Evolutionary conservation across 192 early-diverging fungal genomes (phyloP), one percentile per base, ranked within the genome.

Genomic region (Umbelopsis sp.): DNA sequence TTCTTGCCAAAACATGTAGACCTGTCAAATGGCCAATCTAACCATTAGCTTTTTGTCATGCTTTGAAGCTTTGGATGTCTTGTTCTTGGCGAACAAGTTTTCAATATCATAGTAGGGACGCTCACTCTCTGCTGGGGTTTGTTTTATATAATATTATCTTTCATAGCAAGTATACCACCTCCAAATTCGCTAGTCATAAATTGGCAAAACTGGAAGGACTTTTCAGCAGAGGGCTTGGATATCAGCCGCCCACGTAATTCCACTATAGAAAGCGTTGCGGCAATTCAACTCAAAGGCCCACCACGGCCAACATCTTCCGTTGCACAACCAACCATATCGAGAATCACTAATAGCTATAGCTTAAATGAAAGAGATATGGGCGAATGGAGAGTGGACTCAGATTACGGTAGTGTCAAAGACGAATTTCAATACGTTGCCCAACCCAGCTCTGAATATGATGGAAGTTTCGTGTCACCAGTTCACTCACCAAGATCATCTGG

Each of bases 31-130:
- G 52, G 4, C 3, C n/a, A n/a, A 47, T 20, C 54, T 41, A 50
- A 6, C n/a, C n/a, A n/a, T n/a, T n/a, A n/a, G n/a, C 11, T 10
- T 29, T 36, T 7, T 41, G 9, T 36, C 43, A 70, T 43, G 25
- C 24, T 34, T 36, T 51, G 9, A 54, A 80, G 79, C 54, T 87
- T 89, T 74, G 87, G 85, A 7, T 89, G 87, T 66, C 79, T 89
- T 29, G 82, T 85, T 25, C 80, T 87, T 45, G 71, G 80, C 3
- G 66, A 54, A 69, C 70, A 45, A 3, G 65, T 82, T 1, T 77
- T 80, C 53, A 87, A 87, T 70, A 81, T 85, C 49, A 71, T 84
- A 20, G 81, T 81, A 0, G 85, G 85, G 32, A 77, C 84, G 10
- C 75, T 83, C 44, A 74, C 76, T 2, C 74, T 87, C 22, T 72